Evolutionary conservation across 2,329 filamentous ascomycete genomes (phyloP), one percentile per base, ranked within the genome.

Genomic region (Epichloe coenophiala): DNA sequence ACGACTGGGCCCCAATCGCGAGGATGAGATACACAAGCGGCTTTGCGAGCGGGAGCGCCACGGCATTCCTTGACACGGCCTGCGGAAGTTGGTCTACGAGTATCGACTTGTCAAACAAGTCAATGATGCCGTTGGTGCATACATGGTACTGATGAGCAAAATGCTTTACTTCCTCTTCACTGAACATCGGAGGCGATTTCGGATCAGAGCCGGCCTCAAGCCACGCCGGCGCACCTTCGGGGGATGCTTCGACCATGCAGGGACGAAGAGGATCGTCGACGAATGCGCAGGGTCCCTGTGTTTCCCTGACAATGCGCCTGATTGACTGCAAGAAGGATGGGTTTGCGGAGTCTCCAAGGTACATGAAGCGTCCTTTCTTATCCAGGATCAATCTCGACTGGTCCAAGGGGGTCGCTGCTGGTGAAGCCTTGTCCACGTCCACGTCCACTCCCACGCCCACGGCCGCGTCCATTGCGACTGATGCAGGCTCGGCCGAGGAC

Each of bases 21-120:
- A 61, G 49, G n/a, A 56, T 44, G 23, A 61, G 56, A 21, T 55
- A 60, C 41, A 80, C 74, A 0, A 75, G 70, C 36, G 65, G 51
- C 42, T 31, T 46, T 11, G 21, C 27, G 39, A 27, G 51, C 23
- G 8, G 53, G 43, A 37, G 55, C 39, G 17, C 52, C 36, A n/a
- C 52, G 2, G 53, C 50, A n/a, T 45, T 42, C 3, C 27, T 7
- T 21, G 52, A 52, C 1, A 53, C 45, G 15, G 64, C 47, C 23
- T 27, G 52, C 33, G 45, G 45, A 17, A 51, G n/a, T 0, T 63
- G 52, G 0, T 51, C 45, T 19, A 65, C 60, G 2, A 64, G 49
- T 27, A 66, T 62, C 1, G 57, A 47, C 4, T 58, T 51, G 3
- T 61, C 59, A 42, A 67, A 65, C 2, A 68, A 45, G 19, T 67